A percentile compares a stretch with the other conserved stretches of the same genome.
These are phyloP conservation scores for Euphorbia corollata DNA, from an alignment of 441 rosid species.

Conservation along the genomic window DNA sequence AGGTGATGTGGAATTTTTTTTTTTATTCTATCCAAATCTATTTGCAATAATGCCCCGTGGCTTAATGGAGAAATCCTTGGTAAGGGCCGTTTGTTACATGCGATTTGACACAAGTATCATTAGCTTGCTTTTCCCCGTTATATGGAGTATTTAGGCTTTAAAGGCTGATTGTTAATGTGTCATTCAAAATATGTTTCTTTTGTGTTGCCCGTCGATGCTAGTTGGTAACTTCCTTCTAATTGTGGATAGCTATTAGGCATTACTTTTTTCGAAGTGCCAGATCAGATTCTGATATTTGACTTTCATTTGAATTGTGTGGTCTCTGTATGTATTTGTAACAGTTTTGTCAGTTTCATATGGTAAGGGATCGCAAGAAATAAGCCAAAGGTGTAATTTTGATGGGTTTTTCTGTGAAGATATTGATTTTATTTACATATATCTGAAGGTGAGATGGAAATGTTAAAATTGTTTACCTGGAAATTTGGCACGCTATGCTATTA, in stretches of 20 bases:
- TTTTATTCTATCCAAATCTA: neutral
- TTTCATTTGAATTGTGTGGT: neutral
- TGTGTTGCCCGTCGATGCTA: neutral
- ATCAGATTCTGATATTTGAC: neutral
- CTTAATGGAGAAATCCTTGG: neutral
- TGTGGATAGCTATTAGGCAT: neutral
- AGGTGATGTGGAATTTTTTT: constrained; percentile 35
- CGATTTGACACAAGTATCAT: neutral
- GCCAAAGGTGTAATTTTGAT: neutral
- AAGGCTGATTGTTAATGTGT: neutral
- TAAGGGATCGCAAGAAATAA: neutral
- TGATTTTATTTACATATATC: neutral
- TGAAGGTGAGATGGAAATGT: neutral
- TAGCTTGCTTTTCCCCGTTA: neutral
- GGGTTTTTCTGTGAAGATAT: neutral
- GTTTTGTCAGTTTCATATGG: neutral
- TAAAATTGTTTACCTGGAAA: neutral
- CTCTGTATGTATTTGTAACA: neutral
- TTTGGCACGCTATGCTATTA: neutral
- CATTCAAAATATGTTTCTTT: neutral
- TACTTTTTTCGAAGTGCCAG: neutral
- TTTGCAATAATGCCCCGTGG: neutral
- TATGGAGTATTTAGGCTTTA: neutral
- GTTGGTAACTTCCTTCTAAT: neutral
- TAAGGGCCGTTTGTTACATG: no score